These are phyloP conservation scores for Leucocoprinus birnbaumii DNA, from an alignment of 768 basidiomycete species.

Conservation along the genomic window DNA sequence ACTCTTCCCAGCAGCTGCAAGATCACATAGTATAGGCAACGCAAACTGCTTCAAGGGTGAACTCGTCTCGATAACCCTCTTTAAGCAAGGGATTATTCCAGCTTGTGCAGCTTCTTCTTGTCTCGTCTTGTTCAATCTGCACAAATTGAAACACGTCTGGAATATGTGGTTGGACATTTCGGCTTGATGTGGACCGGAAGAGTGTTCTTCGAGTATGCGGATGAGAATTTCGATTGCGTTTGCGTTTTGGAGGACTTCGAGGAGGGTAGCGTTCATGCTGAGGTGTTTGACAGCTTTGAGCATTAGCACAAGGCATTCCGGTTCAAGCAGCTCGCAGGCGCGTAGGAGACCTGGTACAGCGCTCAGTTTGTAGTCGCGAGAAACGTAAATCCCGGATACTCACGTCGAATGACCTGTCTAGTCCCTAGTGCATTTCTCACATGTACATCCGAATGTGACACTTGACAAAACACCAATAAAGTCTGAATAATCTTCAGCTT, in stretches of 20 bases:
- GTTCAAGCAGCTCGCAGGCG: conserved; percentile 83
- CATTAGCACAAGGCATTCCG: conserved; percentile 85
- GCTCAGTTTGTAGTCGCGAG: not conserved
- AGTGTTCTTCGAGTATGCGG: conserved; percentile 77
- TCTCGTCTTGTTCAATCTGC: conserved; percentile 87
- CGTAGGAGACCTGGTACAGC: conserved; percentile 67
- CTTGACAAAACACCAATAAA: conserved; percentile 88
- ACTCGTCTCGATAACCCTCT: conserved; percentile 81
- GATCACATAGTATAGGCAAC: conserved; percentile 92
- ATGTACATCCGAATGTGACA: conserved; percentile 93
- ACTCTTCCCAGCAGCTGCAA: conserved; percentile 92
- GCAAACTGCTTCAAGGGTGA: conserved; percentile 98
- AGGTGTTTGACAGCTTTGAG: conserved; percentile 96
- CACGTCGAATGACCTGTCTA: conserved; percentile 85
- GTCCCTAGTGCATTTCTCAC: conserved; percentile 91
- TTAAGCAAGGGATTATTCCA: conserved; percentile 89
- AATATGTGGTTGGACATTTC: conserved; percentile 98
- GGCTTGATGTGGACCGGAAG: conserved; percentile 78
- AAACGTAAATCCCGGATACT: conserved; percentile 25
- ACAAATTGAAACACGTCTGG: conserved; percentile 96
- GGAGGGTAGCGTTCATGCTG: conserved; percentile 86
- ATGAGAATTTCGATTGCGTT: conserved; percentile 93
- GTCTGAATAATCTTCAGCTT: conserved; percentile 91
- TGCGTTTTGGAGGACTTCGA: conserved; percentile 94
- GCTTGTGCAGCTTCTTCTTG: conserved; percentile 98